Base-by-base conservation (phyloP, 192 early-diverging fungal genomes). In the Coemansia aciculifera region DNA sequence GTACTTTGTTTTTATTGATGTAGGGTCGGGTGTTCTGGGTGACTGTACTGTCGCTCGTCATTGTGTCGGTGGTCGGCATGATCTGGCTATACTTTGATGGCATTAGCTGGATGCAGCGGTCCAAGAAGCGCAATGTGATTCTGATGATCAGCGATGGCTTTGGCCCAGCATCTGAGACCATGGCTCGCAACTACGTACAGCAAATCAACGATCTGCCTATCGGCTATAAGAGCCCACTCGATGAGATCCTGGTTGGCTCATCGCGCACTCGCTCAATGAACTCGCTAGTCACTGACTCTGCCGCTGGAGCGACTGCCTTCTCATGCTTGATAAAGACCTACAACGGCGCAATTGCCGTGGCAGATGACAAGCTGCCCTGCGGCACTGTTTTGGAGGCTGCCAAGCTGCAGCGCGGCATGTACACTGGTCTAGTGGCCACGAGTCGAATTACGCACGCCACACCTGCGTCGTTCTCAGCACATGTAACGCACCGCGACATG, bases 251-350 rank as follows among this genome's bases (percentile, higher is more conserved):
- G 61, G 91, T 98, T 15, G 96, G 98, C n/a, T 75, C 90, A 21
- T 95, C 94, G 21, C 89, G 98, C 38, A 99, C 98, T 5, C 85
- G 92, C 46, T 93, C 91, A 44, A 88, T 87, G 54, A 63, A 68
- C 78, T 91, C 90, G 42, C 79, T 97, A 31, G 87, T 99, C 5
- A 99, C 98, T 0, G 98, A 99, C 79, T 94, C 92, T 43, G 98
- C 98, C 10, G 96, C 98, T 27, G 98, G 96, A 9, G 98, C 96
- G 0, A 99, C 98, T 1, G 98, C 98, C 2, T 98, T 94, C 69
- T 86, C 95, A 15, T 98, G 96, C 74, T 89, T 83, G 13, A 72
- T 89, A 32, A 99, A 99, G 79, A 85, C 94, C 2, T 98, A 95
- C 81, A 99, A 99, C 77, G 92, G 90, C 36, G 98, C 93, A 11